phyloP scores from a whole-genome alignment of 2,329 filamentous ascomycete species.

The Calonectria naviculata region DNA sequence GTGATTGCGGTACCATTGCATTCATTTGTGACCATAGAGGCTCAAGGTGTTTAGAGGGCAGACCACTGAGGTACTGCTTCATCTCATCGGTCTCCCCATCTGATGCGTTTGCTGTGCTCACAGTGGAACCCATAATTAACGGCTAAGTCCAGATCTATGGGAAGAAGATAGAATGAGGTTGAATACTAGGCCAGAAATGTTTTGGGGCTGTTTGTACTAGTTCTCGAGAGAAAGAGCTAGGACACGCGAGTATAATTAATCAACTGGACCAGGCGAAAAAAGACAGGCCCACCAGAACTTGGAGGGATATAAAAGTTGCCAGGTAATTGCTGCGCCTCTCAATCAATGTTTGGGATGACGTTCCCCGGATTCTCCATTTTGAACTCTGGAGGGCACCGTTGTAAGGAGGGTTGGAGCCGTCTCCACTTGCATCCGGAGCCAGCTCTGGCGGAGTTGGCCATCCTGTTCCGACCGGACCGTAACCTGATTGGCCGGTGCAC shows the following conservation, averaged over 20 bases:
- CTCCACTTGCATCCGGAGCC: background rate
- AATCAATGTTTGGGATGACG: background rate
- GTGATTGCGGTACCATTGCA: conserved; percentile 56
- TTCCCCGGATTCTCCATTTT: background rate
- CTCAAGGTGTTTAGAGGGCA: conserved; percentile 46
- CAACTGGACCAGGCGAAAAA: background rate
- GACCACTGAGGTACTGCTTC: conserved; percentile 41
- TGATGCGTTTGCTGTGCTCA: conserved; percentile 11
- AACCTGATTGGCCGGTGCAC: conserved; percentile 26
- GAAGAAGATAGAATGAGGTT: background rate
- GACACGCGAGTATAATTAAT: background rate
- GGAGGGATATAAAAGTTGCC: background rate
- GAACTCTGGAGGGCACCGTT: background rate
- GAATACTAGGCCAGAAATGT: background rate
- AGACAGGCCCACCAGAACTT: background rate
- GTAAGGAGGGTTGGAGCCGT: background rate
- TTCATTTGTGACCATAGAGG: conserved; percentile 63
- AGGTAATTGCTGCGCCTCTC: background rate
- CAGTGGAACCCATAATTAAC: conserved; percentile 24
- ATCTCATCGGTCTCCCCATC: conserved; percentile 37
- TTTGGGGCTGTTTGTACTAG: background rate
- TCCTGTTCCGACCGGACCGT: conserved; percentile 36
- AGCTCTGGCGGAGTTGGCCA: background rate
- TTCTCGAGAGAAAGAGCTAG: background rate
- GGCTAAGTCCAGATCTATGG: background rate